phyloP scores from a whole-genome alignment of 1,284 basidiomycete genomes.

The Melanopsichium pennsylvanicum region DNA sequence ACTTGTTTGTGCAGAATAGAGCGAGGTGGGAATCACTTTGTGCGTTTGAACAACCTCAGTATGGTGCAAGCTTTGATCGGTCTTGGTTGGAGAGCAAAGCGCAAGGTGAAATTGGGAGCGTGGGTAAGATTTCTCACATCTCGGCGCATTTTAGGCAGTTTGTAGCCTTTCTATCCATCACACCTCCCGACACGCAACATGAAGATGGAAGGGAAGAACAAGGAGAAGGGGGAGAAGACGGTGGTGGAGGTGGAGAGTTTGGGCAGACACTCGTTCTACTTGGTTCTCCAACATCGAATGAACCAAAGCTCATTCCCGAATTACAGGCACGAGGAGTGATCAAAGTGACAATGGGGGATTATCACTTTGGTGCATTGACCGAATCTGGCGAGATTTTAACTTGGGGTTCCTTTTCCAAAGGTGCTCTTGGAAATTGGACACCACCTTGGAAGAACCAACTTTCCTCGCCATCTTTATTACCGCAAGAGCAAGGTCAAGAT shows the following conservation, averaged over 20 bases:
- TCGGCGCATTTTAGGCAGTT: slow-evolving; percentile 83
- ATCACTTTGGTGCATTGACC: slow-evolving; percentile 85
- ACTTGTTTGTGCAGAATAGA: neutral
- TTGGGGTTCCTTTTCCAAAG: slow-evolving; percentile 81
- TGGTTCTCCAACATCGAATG: slow-evolving; percentile 52
- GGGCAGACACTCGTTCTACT: slow-evolving; percentile 42
- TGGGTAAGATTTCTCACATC: slow-evolving; percentile 71
- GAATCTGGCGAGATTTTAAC: slow-evolving; percentile 78
- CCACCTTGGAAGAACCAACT: slow-evolving; percentile 3
- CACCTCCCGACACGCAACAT: slow-evolving; percentile 59
- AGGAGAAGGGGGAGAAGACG: slow-evolving; percentile 8
- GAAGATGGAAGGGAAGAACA: neutral
- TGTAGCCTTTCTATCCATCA: slow-evolving; percentile 79
- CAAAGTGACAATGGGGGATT: slow-evolving; percentile 85
- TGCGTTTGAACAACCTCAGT: slow-evolving; percentile 10
- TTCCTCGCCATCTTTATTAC: neutral
- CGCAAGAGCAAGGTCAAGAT: slow-evolving; percentile 1
- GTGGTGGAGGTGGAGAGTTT: no score
- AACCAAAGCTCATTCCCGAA: slow-evolving; percentile 74
- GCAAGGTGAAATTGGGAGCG: no score
- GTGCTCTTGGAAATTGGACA: slow-evolving; percentile 80
- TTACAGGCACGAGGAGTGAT: slow-evolving; percentile 79
- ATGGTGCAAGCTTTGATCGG: slow-evolving; percentile 1
- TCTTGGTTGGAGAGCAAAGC: slow-evolving; percentile 13
- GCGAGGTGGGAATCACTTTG: slow-evolving; percentile 15